These are phyloP conservation scores for Saccharomycopsis malanga DNA, from an alignment of 805 yeast genomes.

Conservation along the genomic window DNA sequence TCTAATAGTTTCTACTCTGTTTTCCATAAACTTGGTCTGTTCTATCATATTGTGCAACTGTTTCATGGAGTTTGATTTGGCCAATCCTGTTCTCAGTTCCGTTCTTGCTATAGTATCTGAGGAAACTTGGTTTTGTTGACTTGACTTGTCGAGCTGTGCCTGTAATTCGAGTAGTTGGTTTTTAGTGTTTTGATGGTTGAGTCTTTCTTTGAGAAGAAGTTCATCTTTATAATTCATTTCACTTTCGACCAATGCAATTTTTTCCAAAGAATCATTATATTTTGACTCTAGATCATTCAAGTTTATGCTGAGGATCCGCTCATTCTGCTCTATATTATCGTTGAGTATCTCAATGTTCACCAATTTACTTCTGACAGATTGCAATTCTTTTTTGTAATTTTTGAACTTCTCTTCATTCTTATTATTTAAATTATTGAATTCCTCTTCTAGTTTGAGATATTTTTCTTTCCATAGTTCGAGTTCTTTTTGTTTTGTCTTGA, in stretches of 20 bases:
- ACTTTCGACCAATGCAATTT: slow-evolving; percentile 33
- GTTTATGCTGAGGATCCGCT: slow-evolving; percentile 30
- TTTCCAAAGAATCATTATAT: slow-evolving; percentile 33
- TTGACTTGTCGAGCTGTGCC: slow-evolving; percentile 21
- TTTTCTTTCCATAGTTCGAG: slow-evolving; percentile 26
- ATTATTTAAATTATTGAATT: slow-evolving; percentile 24
- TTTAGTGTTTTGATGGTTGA: slow-evolving; percentile 26
- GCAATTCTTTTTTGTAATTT: slow-evolving; percentile 28
- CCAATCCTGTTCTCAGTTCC: slow-evolving; percentile 16
- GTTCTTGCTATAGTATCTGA: not conserved
- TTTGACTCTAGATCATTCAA: slow-evolving; percentile 31
- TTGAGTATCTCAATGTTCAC: slow-evolving; percentile 37
- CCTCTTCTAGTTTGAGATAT: slow-evolving; percentile 27
- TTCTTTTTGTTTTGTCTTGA: slow-evolving; percentile 25
- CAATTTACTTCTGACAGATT: slow-evolving; percentile 28
- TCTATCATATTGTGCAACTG: slow-evolving; percentile 29
- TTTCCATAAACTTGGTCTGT: slow-evolving; percentile 27
- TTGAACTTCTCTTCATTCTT: slow-evolving; percentile 25
- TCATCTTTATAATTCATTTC: slow-evolving; percentile 30
- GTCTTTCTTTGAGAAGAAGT: slow-evolving; percentile 25
- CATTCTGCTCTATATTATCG: slow-evolving; percentile 39
- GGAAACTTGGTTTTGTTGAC: slow-evolving; percentile 5
- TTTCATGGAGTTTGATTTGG: slow-evolving; percentile 27
- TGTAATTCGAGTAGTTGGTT: slow-evolving; percentile 22
- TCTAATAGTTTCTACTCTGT: slow-evolving; percentile 26